Percentiles rank a stretch among this genome's conserved stretches.
These are phyloP conservation scores for Angophora floribunda DNA, from an alignment of 345 rosid species.

Conservation along the genomic window DNA sequence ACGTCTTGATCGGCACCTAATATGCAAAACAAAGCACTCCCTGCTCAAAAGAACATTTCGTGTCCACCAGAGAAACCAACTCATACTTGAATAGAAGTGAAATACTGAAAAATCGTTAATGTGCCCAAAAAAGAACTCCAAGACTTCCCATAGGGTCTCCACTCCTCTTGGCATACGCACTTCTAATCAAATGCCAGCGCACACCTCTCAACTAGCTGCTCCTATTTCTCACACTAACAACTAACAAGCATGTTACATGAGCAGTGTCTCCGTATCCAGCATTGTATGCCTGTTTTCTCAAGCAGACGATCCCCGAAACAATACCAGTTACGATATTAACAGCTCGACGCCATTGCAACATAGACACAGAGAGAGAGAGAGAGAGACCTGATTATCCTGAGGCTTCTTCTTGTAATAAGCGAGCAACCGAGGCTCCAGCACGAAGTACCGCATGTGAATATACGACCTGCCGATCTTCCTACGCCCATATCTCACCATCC, in stretches of 20 bases:
- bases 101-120: neutral
- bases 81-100: neutral
- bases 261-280: neutral
- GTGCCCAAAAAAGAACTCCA: neutral
- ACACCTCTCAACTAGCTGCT: neutral
- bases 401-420: constrained; percentile 99
- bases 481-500: constrained; percentile 99
- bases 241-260: neutral
- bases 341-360: neutral
- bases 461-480: constrained; percentile 96
- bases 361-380: neutral
- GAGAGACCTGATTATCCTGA: constrained; percentile 73
- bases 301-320: neutral
- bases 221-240: neutral
- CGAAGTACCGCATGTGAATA: constrained; percentile 95
- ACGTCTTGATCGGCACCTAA: constrained; percentile 96
- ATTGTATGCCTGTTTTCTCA: neutral
- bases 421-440: constrained; percentile 83
- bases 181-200: neutral
- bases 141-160: neutral
- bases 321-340: neutral
- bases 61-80: neutral
- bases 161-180: neutral
- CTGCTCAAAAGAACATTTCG: neutral
- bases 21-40: constrained; percentile 4